Conservation (phyloP, 164 flowering plant species). For the Cinnamomum chago region DNA sequence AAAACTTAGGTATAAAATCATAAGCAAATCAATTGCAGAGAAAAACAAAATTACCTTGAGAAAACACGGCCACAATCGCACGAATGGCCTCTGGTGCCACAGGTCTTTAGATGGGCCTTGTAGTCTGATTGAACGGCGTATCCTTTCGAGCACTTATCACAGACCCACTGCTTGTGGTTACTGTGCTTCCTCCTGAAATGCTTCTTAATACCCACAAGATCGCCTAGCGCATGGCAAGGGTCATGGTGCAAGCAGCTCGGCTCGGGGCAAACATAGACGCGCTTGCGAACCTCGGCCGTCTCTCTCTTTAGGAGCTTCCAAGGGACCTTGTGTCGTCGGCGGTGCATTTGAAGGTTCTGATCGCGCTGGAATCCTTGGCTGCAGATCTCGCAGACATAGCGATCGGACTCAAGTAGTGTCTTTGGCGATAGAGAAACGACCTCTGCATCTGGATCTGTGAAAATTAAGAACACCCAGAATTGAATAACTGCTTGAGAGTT, state of each 20-base stretch:
- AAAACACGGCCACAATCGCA: slow-evolving; percentile 97
- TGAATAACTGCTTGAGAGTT: background rate
- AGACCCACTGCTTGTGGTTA: slow-evolving; percentile 88
- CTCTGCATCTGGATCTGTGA: slow-evolving; percentile 92
- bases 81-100: slow-evolving; percentile 96
- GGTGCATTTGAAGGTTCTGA: slow-evolving; percentile 96
- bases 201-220: slow-evolving; percentile 93
- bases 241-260: slow-evolving; percentile 93
- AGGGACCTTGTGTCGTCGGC: slow-evolving; percentile 89
- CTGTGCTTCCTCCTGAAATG: slow-evolving; percentile 91
- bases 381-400: slow-evolving; percentile 98
- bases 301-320: slow-evolving; percentile 94
- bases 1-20: too few species aligned
- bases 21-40: background rate
- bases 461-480: background rate
- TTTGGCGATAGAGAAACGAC: slow-evolving; percentile 88
- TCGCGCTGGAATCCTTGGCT: slow-evolving; percentile 94
- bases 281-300: slow-evolving; percentile 57
- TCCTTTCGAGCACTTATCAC: slow-evolving; percentile 85
- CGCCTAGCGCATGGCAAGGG: slow-evolving; percentile 93
- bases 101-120: slow-evolving; percentile 95
- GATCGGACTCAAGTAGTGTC: slow-evolving; percentile 81
- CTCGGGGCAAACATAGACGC: slow-evolving; percentile 96
- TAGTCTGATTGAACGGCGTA: slow-evolving; percentile 98
- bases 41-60: slow-evolving; percentile 51